Evolutionary conservation across 176 grass and related monocot species (phyloP), one percentile per base, ranked within the genome.

Genomic region (Triticum monococcum): DNA sequence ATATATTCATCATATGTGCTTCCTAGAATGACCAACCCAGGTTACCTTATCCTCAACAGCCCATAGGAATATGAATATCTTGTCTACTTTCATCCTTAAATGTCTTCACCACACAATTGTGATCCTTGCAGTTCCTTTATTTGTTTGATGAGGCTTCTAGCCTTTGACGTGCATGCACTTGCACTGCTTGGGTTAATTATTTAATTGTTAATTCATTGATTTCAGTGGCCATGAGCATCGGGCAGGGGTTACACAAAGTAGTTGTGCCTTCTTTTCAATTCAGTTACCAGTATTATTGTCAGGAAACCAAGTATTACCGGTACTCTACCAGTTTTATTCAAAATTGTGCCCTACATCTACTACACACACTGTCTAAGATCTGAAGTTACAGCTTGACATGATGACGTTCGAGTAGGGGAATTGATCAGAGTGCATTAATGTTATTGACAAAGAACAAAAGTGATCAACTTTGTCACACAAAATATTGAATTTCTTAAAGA

Each of bases 11-110:
- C 76, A 1, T 23, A 12, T 72, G 13, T 48, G 16, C 35, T 71
- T 78, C 37, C 50, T 69, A 76, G 18, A 77, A 22, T 16, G 28
- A 85, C 25, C 3, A 31, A 26, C 56, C 36, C 22, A 77, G 36
- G 72, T 66, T 60, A 78, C 30, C 23, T 31, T 22, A 86, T 52
- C 22, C 66, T 78, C 38, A 86, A 83, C 31, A 20, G 73, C 56
- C 6, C 41, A 86, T 37, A 78, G 63, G 17, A 52, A 77, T 83
- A 86, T 61, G 23, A 38, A 69, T 79, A 72, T 77, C n/a, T 18
- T 78, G 7, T n/a, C 9, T n/a, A 7, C 35, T 68, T 68, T 81
- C 60, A 50, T 77, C 70, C 50, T 38, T 28, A 52, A 40, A 82
- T 46, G n/a, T 31, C 28, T 64, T 78, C 1, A 81, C 60, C 70